These are phyloP conservation scores for Penicillium sp. DNA, from an alignment of 2,329 filamentous ascomycete genomes.

Conservation along the genomic window DNA sequence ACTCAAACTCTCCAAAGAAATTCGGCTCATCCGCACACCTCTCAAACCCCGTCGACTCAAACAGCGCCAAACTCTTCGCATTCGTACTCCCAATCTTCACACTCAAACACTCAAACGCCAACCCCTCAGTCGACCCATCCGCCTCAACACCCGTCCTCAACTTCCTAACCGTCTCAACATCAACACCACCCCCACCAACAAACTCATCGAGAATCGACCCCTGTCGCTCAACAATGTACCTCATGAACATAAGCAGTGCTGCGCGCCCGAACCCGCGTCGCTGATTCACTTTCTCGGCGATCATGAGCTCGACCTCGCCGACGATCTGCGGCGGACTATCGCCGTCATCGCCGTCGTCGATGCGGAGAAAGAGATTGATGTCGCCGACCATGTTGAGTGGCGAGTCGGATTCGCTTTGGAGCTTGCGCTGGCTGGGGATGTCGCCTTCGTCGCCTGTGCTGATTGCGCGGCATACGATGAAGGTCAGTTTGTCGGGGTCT, in stretches of 20 bases:
- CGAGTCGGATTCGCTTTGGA: constrained; percentile 55
- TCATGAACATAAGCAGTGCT: constrained; percentile 67
- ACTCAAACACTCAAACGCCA: constrained; percentile 49
- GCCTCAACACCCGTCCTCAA: constrained; percentile 15
- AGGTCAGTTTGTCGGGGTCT: constrained; percentile 85
- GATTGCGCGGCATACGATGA: constrained; percentile 72
- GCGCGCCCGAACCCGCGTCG: constrained; percentile 66
- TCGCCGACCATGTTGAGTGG: constrained; percentile 66
- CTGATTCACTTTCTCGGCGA: constrained; percentile 62
- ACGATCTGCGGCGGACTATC: constrained; percentile 43
- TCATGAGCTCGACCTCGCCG: constrained; percentile 86
- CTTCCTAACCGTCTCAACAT: constrained; percentile 13
- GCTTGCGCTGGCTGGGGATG: background rate
- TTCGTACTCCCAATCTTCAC: constrained; percentile 66
- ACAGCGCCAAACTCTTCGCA: constrained; percentile 58
- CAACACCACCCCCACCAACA: constrained; percentile 15
- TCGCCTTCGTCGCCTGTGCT: background rate
- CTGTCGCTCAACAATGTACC: constrained; percentile 64
- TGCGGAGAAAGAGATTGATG: constrained; percentile 77
- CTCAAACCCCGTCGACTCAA: constrained; percentile 61
- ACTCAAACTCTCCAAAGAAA: constrained; percentile 70
- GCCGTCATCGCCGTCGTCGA: constrained; percentile 54
- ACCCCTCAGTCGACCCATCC: background rate
- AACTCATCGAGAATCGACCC: constrained; percentile 62
- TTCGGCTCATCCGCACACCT: constrained; percentile 55